phyloP scores from a whole-genome alignment of 805 yeast genomes.

The Lipomyces starkeyi region DNA sequence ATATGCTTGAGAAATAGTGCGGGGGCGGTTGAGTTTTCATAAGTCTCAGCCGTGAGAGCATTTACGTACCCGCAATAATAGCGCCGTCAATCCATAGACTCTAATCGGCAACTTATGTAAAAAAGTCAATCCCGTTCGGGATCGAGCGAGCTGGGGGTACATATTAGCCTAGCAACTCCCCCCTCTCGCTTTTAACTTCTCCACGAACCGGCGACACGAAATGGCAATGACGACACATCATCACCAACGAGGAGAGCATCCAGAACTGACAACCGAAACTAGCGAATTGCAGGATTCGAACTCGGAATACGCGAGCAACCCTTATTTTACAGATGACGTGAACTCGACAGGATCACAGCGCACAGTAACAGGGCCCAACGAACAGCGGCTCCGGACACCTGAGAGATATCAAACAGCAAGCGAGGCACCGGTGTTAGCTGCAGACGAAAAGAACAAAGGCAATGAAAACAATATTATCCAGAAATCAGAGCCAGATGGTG shows the following conservation, averaged over 20 bases:
- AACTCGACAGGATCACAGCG: background rate
- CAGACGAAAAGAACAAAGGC: background rate
- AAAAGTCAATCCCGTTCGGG: no score
- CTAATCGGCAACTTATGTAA: no score
- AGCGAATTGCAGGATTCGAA: background rate
- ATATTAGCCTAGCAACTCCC: no score
- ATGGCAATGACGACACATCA: background rate
- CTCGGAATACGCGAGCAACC: background rate
- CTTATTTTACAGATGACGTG: background rate
- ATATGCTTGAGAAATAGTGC: no score
- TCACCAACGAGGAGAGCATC: background rate
- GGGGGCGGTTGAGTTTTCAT: no score
- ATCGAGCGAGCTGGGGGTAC: no score
- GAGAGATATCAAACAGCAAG: background rate
- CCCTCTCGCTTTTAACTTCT: no score
- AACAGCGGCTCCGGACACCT: background rate
- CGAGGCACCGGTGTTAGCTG: background rate
- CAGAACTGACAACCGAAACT: background rate
- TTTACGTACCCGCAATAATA: no score
- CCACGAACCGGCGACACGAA: background rate
- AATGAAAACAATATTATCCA: background rate
- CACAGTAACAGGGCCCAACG: background rate
- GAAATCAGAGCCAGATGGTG: background rate
- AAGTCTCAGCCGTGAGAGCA: no score
- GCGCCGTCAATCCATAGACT: no score